Evolutionary conservation across 371 early-diverging fungal species (phyloP), one percentile per base, ranked within the genome.

Genomic region (Umbelopsis sp.): DNA sequence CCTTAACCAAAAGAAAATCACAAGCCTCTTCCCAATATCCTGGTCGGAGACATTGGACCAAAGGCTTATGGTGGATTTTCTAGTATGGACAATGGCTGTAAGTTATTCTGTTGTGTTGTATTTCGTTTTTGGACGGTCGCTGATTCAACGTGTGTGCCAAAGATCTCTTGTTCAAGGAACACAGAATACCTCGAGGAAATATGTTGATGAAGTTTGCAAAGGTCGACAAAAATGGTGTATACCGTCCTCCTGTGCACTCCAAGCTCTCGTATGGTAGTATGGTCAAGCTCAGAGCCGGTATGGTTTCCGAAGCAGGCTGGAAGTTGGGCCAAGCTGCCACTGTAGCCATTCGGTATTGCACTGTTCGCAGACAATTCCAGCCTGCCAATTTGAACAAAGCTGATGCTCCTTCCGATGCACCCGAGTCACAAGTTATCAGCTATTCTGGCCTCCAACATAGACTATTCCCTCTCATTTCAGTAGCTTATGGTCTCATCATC

Each of bases 11-110:
- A 4, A 64, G 48, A 64, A 11, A 57, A 29, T 16, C 57, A 57
- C 35, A 81, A 79, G 63, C 85, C 91, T 66, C 68, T 76, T 63
- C 84, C 91, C n/a, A 95, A 95, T 20, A 88, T 96, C 50, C 86
- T 83, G 7, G 93, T 94, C 24, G 96, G 96, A 18, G 96, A 96
- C 67, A 90, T 95, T 77, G 97, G 97, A 2, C 90, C 94, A 24
- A 95, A 95, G 80, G 80, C 88, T 0, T 88, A 88, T 68, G 86
- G 86, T 25, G 88, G 88, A 14, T 91, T 90, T 69, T 76, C 89
- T 37, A 81, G 87, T 22, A 86, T 91, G 53, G 96, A 95, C 77
- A 95, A 94, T 69, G 96, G 96, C 44, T 94, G 89, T 85, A 82
- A 77, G 85, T 75, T 45, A 45, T 57, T 4, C 35, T 57, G 37